Evolutionary conservation across 225 moss, liverwort and hornwort species (phyloP), one percentile per base, ranked within the genome.

Genomic region (Climacium dendroides): DNA sequence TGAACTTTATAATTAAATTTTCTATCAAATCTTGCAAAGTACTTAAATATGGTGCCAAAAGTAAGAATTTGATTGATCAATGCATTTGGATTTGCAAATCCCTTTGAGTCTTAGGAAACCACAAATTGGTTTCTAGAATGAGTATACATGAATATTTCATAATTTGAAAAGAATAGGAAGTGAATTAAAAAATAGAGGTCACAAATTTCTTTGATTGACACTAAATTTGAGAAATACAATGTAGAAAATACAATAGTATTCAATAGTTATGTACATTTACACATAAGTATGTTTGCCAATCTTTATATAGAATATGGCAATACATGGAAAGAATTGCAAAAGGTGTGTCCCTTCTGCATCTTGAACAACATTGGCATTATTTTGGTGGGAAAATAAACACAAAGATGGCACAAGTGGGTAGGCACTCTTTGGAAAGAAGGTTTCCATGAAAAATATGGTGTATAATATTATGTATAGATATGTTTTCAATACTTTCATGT

Each of bases 351-450:
- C n/a, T n/a, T n/a, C n/a, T n/a, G n/a, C n/a, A 5, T 41, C 5
- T 26, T 43, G 5, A 26, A 71, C 9, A 71, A 26, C 9, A 43
- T 71, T 24, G 5, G 43, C 0, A 0, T 1, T 15, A 3, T 26
- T 43, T 9, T 0, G 3, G 2, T 9, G 3, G 15, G 1, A 43
- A 71, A 71, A 25, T 29, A 5, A 25, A 39, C 1, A 3, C 15
- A 15, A 70, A 70, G 8, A 41, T 71, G 9, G 26, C 9, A 71
- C 9, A 26, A 39, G 26, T 28, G 0, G 5, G 5, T 43, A 43
- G 5, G 3, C 8, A 41, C 1, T 71, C 16, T 43, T 0, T 15
- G 0, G 1, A 1, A 45, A 72, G 2, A 45, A 45, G 3, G 2
- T 28, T 3, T 1, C 0, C 3, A 0, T 29, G 6, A 45, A 47